phyloP scores from a whole-genome alignment of 2,329 filamentous ascomycete genomes.

The Zalaria sp. region DNA sequence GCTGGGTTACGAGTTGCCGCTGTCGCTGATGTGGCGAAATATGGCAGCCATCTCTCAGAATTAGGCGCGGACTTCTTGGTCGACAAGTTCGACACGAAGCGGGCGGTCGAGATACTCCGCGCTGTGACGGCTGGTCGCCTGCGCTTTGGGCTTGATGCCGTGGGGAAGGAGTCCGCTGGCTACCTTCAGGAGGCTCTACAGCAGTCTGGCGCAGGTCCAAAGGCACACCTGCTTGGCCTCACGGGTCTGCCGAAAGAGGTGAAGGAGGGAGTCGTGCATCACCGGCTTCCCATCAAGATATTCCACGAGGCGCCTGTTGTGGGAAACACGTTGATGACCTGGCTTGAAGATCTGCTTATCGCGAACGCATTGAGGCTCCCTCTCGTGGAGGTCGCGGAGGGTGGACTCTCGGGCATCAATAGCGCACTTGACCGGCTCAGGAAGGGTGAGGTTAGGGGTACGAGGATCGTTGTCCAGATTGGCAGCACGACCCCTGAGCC shows the following conservation, averaged over 20 bases:
- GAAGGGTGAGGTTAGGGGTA: conserved; percentile 51
- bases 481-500: background rate
- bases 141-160: conserved; percentile 55
- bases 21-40: conserved; percentile 52
- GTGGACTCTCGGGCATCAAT: conserved; percentile 55
- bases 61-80: conserved; percentile 49
- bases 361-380: conserved; percentile 41
- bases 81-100: conserved; percentile 49
- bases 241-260: conserved; percentile 50
- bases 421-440: conserved; percentile 51
- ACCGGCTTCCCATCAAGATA: conserved; percentile 60
- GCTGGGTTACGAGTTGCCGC: conserved; percentile 51
- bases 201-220: conserved; percentile 10
- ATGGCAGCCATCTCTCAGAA: conserved; percentile 44
- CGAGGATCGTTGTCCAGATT: conserved; percentile 47
- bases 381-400: conserved; percentile 49
- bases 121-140: conserved; percentile 42
- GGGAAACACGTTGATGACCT: conserved; percentile 47
- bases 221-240: conserved; percentile 50
- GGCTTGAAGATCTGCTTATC: conserved; percentile 53
- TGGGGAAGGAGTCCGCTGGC: conserved; percentile 48
- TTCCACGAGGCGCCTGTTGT: conserved; percentile 55
- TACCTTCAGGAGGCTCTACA: conserved; percentile 41
- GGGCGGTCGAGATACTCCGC: conserved; percentile 52
- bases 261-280: conserved; percentile 36